These are phyloP conservation scores for Nicotiana paniculata DNA, from an alignment of 257 asterid genomes.

Conservation along the genomic window DNA sequence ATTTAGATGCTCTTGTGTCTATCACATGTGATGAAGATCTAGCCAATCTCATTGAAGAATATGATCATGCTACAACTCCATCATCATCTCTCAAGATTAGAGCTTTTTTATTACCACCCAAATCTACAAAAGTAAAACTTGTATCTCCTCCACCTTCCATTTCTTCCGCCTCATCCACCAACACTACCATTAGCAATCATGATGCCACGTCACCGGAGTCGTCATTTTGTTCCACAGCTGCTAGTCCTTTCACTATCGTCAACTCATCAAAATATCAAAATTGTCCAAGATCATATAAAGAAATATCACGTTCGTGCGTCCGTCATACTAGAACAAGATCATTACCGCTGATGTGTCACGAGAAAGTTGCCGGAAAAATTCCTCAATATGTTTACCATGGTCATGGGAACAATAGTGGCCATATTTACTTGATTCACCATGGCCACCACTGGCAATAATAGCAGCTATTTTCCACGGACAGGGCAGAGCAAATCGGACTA, in stretches of 20 bases:
- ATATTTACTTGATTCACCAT: conserved; percentile 36
- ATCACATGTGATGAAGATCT: conserved; percentile 80
- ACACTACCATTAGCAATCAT: conserved; percentile 23
- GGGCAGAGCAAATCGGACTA: background rate
- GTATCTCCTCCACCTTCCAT: conserved; percentile 44
- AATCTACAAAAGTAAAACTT: conserved; percentile 29
- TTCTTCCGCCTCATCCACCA: conserved; percentile 31
- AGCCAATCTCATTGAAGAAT: conserved; percentile 67
- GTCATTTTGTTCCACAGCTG: conserved; percentile 13
- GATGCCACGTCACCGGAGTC: conserved; percentile 34
- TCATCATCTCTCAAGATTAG: conserved; percentile 45
- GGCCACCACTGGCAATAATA: conserved; percentile 56
- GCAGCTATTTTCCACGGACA: background rate
- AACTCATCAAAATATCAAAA: conserved; percentile 5
- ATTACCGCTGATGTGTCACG: conserved; percentile 28
- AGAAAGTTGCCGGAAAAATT: conserved; percentile 30
- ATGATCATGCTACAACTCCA: conserved; percentile 35
- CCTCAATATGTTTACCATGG: conserved; percentile 30
- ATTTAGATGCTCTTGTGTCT: conserved; percentile 69
- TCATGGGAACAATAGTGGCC: conserved; percentile 32
- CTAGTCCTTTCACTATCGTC: conserved; percentile 17
- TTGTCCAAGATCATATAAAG: conserved; percentile 6
- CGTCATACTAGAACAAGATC: conserved; percentile 24
- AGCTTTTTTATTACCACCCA: conserved; percentile 51
- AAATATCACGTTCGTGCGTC: background rate